Conservation (phyloP, 2,329 filamentous ascomycete species). For the Lachnellula cervina region DNA sequence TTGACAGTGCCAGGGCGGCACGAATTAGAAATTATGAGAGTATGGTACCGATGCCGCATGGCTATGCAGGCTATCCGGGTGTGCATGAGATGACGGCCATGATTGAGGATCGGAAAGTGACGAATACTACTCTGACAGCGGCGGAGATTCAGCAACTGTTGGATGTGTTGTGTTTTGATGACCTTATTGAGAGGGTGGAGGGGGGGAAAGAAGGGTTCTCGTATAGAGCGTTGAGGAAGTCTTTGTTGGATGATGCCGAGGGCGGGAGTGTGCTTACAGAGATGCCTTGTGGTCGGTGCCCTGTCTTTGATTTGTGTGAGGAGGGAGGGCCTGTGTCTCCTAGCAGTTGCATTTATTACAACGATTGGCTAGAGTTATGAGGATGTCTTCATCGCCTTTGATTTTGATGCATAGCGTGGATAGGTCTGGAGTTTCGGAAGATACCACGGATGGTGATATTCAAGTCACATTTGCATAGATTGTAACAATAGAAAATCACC, state of each 20-base stretch:
- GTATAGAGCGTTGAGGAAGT: slow-evolving; percentile 32
- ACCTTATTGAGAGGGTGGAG: slow-evolving; percentile 64
- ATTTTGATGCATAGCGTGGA: slow-evolving; percentile 29
- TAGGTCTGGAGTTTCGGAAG: slow-evolving; percentile 28
- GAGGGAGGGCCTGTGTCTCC: slow-evolving; percentile 88
- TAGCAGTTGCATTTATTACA: slow-evolving; percentile 86
- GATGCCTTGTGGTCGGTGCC: slow-evolving; percentile 84
- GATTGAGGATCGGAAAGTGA: slow-evolving; percentile 64
- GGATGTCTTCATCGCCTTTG: slow-evolving; percentile 3
- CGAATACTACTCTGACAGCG: slow-evolving; percentile 64
- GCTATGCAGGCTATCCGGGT: slow-evolving; percentile 76
- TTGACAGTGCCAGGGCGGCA: slow-evolving; percentile 13
- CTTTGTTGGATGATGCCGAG: slow-evolving; percentile 36
- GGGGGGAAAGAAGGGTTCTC: slow-evolving; percentile 27
- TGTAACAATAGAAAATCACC: background rate
- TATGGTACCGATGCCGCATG: slow-evolving; percentile 50
- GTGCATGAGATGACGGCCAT: slow-evolving; percentile 70
- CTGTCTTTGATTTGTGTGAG: slow-evolving; percentile 87
- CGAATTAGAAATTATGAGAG: slow-evolving; percentile 10
- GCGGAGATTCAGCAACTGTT: slow-evolving; percentile 80
- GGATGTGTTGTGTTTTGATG: slow-evolving; percentile 85
- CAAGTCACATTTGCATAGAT: slow-evolving; percentile 2
- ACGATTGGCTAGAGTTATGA: slow-evolving; percentile 64
- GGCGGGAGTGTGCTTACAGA: slow-evolving; percentile 59
- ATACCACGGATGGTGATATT: slow-evolving; percentile 23